Evolutionary conservation across 495 filamentous ascomycete genomes (phyloP).

Genomic region (Podospora conica): DNA sequence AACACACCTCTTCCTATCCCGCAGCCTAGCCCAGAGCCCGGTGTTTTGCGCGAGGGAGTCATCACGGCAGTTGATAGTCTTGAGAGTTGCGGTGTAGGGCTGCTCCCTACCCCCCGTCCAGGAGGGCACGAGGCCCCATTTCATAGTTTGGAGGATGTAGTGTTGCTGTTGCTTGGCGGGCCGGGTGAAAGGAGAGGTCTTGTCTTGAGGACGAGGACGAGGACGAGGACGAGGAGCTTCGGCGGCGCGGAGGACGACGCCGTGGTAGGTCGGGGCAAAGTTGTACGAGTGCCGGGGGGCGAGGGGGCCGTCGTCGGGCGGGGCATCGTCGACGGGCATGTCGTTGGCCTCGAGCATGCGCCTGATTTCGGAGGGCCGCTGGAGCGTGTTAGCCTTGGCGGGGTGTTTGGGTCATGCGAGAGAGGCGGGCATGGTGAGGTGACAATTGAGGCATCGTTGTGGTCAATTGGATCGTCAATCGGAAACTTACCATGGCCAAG

Average conservation of each 20-base stretch:
- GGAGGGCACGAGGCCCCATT: slow-evolving; percentile 61
- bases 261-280: slow-evolving; percentile 82
- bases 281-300: slow-evolving; percentile 79
- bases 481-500: slow-evolving; percentile 61
- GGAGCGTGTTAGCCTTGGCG: slow-evolving; percentile 4
- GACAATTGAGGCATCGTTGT: no score
- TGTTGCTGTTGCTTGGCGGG: slow-evolving; percentile 11
- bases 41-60: slow-evolving; percentile 70
- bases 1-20: slow-evolving; percentile 77
- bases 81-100: slow-evolving; percentile 63
- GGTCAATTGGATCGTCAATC: background rate
- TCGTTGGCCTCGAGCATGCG: slow-evolving; percentile 63
- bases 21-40: slow-evolving; percentile 92
- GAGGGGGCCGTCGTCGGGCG: slow-evolving; percentile 52
- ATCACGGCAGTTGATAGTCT: slow-evolving; percentile 92
- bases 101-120: slow-evolving; percentile 33
- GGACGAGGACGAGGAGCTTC: background rate
- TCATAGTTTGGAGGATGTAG: slow-evolving; percentile 87
- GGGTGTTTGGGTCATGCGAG: no score
- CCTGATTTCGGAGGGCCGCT: slow-evolving; percentile 61
- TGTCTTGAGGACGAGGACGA: background rate
- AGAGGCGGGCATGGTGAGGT: no score
- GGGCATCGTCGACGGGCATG: slow-evolving; percentile 71
- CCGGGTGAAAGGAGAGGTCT: slow-evolving; percentile 5
- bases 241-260: slow-evolving; percentile 76